Evolutionary conservation across 2,329 filamentous ascomycete species (phyloP).

Genomic region (Arthrobotrys sphaeroides): DNA sequence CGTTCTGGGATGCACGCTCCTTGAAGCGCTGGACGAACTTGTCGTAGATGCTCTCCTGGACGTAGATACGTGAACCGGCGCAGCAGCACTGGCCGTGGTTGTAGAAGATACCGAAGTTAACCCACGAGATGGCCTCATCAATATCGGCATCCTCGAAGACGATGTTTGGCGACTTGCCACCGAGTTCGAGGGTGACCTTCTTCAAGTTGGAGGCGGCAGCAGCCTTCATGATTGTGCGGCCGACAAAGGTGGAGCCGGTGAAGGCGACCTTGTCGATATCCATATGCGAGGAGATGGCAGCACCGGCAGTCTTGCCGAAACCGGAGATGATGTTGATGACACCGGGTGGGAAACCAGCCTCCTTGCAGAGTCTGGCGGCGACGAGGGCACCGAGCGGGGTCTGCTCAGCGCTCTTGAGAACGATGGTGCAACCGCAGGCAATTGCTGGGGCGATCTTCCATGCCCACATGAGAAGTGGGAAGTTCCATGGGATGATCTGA

Average conservation of each 20-base stretch:
- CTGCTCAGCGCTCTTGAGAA: conserved; percentile 80
- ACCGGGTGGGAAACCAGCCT: conserved; percentile 81
- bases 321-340: conserved; percentile 81
- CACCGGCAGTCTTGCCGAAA: conserved; percentile 80
- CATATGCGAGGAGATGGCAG: conserved; percentile 79
- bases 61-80: conserved; percentile 83
- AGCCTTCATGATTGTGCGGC: conserved; percentile 81
- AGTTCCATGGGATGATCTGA: conserved; percentile 92
- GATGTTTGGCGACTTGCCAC: conserved; percentile 83
- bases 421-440: conserved; percentile 75
- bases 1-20: conserved; percentile 76
- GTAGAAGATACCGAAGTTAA: conserved; percentile 75
- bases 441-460: conserved; percentile 85
- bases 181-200: conserved; percentile 82
- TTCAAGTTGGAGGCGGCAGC: conserved; percentile 80
- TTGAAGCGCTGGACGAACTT: conserved; percentile 84
- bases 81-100: conserved; percentile 75
- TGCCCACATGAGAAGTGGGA: conserved; percentile 75
- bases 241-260: conserved; percentile 78
- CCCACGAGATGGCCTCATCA: conserved; percentile 79
- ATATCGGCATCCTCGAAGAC: conserved; percentile 81
- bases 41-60: conserved; percentile 87
- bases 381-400: conserved; percentile 76
- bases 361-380: conserved; percentile 72
- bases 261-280: conserved; percentile 85